Evolutionary conservation across 768 basidiomycete genomes (phyloP), one percentile per base, ranked within the genome.

Genomic region (Tylopilus intermedius): DNA sequence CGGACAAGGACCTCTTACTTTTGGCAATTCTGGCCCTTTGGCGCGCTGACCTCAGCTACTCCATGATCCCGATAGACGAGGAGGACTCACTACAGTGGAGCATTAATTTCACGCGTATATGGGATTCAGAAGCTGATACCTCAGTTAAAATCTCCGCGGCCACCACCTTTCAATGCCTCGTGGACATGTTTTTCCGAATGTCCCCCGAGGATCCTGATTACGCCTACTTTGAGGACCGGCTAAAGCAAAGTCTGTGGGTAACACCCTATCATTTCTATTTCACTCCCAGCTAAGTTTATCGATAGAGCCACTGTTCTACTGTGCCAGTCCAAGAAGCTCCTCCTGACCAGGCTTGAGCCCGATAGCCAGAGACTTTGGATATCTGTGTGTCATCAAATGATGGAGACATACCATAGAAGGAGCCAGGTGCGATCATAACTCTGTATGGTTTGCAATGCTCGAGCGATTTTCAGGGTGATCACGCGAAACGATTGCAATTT

Each of bases 321-420:
- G 37, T 81, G 78, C 21, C 72, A 84, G 14, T 73, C 76, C 10
- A 78, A 76, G 26, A 82, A 82, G 55, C 69, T 90, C 18, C 67
- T 90, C 35, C 71, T 77, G 50, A 68, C 79, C n/a, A 73, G 88
- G 44, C 72, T 73, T 6, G 84, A 88, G 55, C 62, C 77, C 5
- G 81, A 87, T 44, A 70, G 72, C 1, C 85, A 90, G 62, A 76
- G 82, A 8, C 73, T 89, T 60, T 89, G 86, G 82, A 79, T 85
- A 45, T 70, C 76, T n/a, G 73, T 84, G 24, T 75, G 81, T 4
- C 76, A 81, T 62, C 81, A 83, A 50, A 63, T 84, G 5, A 64
- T 88, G 26, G 81, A 82, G 50, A 67, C 81, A 0, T 86, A 80
- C 56, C 72, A 76, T 5, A 69, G 71, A 51, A 77, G 73, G 49